A percentile compares a stretch with the other conserved stretches of the same genome.
phyloP scores from a whole-genome alignment of 768 basidiomycete genomes.

The Xanthoconium purpureum region DNA sequence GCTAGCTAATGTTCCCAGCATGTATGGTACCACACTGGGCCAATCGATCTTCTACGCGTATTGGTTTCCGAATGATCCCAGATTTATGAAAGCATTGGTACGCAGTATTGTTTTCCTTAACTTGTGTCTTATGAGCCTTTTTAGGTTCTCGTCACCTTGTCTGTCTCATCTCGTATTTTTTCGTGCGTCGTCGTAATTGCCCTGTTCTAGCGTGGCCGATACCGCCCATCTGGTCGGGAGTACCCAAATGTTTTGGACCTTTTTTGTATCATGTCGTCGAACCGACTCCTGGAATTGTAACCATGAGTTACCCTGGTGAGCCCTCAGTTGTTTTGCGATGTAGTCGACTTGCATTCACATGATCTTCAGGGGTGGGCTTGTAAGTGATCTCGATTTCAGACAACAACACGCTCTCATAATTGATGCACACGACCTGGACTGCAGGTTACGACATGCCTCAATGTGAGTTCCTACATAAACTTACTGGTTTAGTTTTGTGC shows the following conservation, averaged over 20 bases:
- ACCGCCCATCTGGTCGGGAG: conserved; percentile 4
- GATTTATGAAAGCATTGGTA: conserved; percentile 1
- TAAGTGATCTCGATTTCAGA: background rate
- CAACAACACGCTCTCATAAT: background rate
- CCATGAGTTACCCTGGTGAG: conserved; percentile 5
- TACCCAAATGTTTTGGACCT: conserved; percentile 4
- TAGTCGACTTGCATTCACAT: background rate
- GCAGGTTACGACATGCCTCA: background rate
- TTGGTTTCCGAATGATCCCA: conserved; percentile 7
- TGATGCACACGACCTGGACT: background rate
- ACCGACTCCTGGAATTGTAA: background rate
- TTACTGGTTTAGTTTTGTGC: background rate
- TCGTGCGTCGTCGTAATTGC: background rate
- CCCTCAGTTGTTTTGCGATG: too few species aligned
- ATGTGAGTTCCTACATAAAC: background rate
- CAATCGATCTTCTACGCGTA: conserved; percentile 8
- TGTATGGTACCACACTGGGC: conserved; percentile 9
- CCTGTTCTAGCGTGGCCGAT: conserved; percentile 1
- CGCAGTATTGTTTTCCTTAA: background rate
- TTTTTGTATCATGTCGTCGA: conserved; percentile 5
- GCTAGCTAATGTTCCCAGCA: background rate
- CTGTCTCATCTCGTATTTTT: background rate
- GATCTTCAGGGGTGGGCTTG: conserved; percentile 8
- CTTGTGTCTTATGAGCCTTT: background rate
- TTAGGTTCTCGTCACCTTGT: conserved; percentile 5